Conservation (phyloP, 495 filamentous ascomycete genomes). For the Rhizodiscina lignyota region DNA sequence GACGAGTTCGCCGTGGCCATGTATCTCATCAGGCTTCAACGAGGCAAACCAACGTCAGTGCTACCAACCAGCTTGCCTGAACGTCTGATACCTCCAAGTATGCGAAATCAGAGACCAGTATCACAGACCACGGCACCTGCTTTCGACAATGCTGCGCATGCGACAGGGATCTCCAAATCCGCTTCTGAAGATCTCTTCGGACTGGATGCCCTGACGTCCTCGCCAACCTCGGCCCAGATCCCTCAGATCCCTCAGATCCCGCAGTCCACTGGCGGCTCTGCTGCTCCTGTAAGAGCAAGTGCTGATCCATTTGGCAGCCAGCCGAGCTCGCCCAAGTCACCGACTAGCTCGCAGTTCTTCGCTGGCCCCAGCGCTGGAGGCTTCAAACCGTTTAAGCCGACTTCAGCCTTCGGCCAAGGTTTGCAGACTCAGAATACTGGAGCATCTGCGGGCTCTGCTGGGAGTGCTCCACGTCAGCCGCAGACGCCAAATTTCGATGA, state of each 20-base stretch:
- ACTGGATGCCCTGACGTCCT: conserved; percentile 49
- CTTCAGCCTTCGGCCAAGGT: conserved; percentile 75
- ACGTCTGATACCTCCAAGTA: conserved; percentile 72
- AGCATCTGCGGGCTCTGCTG: conserved; percentile 36
- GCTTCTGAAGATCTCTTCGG: conserved; percentile 87
- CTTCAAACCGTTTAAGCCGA: conserved; percentile 83
- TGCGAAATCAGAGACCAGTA: conserved; percentile 69
- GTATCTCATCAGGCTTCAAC: conserved; percentile 85
- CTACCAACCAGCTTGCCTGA: conserved; percentile 62
- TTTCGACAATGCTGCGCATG: conserved; percentile 32
- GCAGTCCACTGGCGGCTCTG: conserved; percentile 57
- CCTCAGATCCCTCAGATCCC: no score
- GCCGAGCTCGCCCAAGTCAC: conserved; percentile 33
- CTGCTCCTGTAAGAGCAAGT: conserved; percentile 23
- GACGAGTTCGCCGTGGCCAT: conserved; percentile 97
- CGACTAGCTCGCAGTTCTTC: conserved; percentile 14
- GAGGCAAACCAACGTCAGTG: conserved; percentile 34
- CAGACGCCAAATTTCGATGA: conserved; percentile 50
- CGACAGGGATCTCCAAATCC: conserved; percentile 40
- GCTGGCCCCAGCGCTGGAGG: conserved; percentile 27
- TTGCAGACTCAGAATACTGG: conserved; percentile 67
- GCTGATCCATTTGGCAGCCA: conserved; percentile 41
- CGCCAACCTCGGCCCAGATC: conserved; percentile 33
- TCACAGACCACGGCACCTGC: conserved; percentile 23
- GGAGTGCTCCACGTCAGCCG: conserved; percentile 14